Percentiles rank a stretch among this genome's conserved stretches.
Conservation (phyloP, 1,139 yeast genomes). For the Arxiozyma telluris region DNA sequence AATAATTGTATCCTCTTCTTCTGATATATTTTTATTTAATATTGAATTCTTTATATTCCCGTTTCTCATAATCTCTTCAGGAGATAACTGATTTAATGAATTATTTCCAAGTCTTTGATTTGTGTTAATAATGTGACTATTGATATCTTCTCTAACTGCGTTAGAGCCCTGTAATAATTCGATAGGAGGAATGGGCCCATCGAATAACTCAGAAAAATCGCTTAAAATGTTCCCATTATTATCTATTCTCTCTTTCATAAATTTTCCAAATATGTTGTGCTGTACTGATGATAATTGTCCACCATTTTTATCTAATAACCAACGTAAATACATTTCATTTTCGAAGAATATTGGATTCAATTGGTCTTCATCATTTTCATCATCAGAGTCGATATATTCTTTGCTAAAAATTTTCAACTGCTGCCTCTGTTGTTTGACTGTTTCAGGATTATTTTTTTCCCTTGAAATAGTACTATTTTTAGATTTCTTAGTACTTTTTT, state of each 20-base stretch:
- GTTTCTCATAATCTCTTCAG: neutral
- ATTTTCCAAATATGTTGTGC: constrained; percentile 19
- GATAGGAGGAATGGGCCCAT: constrained; percentile 22
- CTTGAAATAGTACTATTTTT: constrained; percentile 8
- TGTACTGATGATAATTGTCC: constrained; percentile 23
- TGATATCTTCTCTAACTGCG: constrained; percentile 2
- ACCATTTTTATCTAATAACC: constrained; percentile 21
- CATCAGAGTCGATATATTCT: constrained; percentile 29
- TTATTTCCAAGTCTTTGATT: neutral
- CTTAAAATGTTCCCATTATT: constrained; percentile 15
- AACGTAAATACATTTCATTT: constrained; percentile 30
- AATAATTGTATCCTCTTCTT: neutral
- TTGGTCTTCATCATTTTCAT: constrained; percentile 19
- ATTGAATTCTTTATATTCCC: neutral
- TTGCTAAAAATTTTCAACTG: constrained; percentile 19
- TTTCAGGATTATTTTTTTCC: constrained; percentile 8
- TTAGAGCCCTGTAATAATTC: constrained; percentile 6
- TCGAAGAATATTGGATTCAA: constrained; percentile 26
- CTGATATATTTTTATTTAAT: neutral
- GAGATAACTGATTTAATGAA: neutral
- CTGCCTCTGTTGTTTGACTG: constrained; percentile 2
- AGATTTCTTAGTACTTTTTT: constrained; percentile 8
- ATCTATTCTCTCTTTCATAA: constrained; percentile 24
- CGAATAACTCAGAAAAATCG: constrained; percentile 24
- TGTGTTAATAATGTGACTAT: constrained; percentile 3